phyloP scores from a whole-genome alignment of 73 alveolate genomes.

The Paramecium sonneborni region DNA sequence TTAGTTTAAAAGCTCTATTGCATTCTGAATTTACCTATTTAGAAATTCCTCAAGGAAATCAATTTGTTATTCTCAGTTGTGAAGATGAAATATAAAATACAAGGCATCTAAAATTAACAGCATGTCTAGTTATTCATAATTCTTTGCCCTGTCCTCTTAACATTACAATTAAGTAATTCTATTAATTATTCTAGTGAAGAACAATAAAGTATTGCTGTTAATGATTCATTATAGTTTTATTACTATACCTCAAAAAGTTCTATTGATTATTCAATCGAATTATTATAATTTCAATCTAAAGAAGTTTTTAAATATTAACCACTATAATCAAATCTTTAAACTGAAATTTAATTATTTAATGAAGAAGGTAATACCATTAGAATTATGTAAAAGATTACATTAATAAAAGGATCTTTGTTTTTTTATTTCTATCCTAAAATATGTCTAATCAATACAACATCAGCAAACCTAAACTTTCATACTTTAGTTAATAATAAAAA shows the following conservation, averaged over 20 bases:
- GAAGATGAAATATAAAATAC: background rate
- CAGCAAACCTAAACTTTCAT: background rate
- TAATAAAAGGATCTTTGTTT: background rate
- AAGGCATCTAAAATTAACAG: background rate
- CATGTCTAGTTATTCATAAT: background rate
- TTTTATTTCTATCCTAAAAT: conserved; percentile 34
- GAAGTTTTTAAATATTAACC: background rate
- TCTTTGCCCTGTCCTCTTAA: background rate
- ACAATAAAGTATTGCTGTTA: background rate
- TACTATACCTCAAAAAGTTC: background rate
- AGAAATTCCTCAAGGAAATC: background rate
- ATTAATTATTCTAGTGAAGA: background rate
- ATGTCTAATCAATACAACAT: background rate
- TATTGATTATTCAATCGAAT: background rate
- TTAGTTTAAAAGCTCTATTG: background rate
- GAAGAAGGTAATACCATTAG: background rate
- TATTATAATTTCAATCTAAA: background rate
- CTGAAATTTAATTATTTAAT: background rate
- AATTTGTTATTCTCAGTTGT: background rate
- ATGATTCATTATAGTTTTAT: background rate
- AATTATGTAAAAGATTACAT: background rate
- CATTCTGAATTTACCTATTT: background rate
- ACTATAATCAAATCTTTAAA: background rate
- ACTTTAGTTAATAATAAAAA: background rate
- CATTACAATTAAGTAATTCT: background rate